Percentiles rank a stretch among this genome's conserved stretches.
phyloP scores from a whole-genome alignment of 139 green algal species.

The Haematococcus lacustris region DNA sequence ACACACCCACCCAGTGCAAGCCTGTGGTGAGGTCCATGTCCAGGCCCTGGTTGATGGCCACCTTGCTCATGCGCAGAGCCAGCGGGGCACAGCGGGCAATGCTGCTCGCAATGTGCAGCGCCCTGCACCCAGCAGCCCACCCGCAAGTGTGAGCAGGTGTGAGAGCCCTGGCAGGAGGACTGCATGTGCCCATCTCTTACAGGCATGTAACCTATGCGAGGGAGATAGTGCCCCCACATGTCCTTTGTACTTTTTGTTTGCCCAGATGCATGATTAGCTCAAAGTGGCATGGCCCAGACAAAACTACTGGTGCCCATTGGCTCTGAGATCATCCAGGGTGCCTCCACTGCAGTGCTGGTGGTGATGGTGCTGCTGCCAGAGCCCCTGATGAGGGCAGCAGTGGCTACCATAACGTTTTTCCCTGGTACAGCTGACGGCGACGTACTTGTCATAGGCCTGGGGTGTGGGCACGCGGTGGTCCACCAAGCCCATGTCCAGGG shows the following conservation, averaged over 20 bases:
- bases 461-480: conserved; percentile 41
- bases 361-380: background rate
- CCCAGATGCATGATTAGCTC: no score
- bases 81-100: conserved; percentile 53
- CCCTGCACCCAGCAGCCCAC: background rate
- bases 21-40: conserved; percentile 58
- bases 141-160: background rate
- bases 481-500: conserved; percentile 43
- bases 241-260: no score
- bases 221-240: no score
- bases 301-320: background rate
- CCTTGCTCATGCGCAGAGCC: conserved; percentile 69
- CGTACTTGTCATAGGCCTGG: conserved; percentile 23
- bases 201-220: no score
- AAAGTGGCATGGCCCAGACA: background rate
- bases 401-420: background rate
- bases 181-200: no score
- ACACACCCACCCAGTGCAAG: conserved; percentile 49
- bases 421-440: conserved; percentile 1
- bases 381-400: background rate
- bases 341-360: background rate
- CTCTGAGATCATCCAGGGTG: background rate
- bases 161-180: background rate
- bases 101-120: conserved; percentile 12
- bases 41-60: conserved; percentile 53